These are phyloP conservation scores for Lachnellula suecica DNA, from an alignment of 2,329 filamentous ascomycete species.

Conservation along the genomic window DNA sequence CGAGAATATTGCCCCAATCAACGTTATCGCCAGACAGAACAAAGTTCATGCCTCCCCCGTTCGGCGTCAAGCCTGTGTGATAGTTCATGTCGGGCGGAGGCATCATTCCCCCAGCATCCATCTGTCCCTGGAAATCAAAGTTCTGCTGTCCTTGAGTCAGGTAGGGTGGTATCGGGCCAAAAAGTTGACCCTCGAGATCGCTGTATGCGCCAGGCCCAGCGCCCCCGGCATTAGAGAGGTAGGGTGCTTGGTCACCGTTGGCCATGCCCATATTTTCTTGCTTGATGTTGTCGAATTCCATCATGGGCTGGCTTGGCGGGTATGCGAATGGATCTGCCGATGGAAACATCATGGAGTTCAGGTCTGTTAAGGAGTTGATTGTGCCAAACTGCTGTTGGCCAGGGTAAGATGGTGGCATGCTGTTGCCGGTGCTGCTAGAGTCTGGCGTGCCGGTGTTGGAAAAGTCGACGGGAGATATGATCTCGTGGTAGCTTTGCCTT, in stretches of 20 bases:
- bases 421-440: slow-evolving; percentile 18
- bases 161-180: slow-evolving; percentile 70
- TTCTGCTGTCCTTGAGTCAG: slow-evolving; percentile 39
- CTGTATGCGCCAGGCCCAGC: slow-evolving; percentile 41
- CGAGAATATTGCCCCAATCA: slow-evolving; percentile 25
- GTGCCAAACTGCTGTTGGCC: slow-evolving; percentile 35
- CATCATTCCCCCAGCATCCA: slow-evolving; percentile 15
- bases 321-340: slow-evolving; percentile 78
- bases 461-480: slow-evolving; percentile 25
- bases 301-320: slow-evolving; percentile 71
- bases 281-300: slow-evolving; percentile 50
- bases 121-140: slow-evolving; percentile 20
- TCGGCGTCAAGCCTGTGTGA: slow-evolving; percentile 19
- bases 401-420: slow-evolving; percentile 18
- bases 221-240: slow-evolving; percentile 29
- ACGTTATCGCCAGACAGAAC: slow-evolving; percentile 27
- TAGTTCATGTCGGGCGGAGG: slow-evolving; percentile 20
- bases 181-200: slow-evolving; percentile 71
- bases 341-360: slow-evolving; percentile 79
- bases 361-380: slow-evolving; percentile 53
- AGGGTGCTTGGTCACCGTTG: slow-evolving; percentile 13
- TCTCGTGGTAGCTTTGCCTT: slow-evolving; percentile 27
- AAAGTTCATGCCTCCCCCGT: slow-evolving; percentile 26
- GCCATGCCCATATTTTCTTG: slow-evolving; percentile 20
- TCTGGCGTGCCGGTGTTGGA: slow-evolving; percentile 29